Evolutionary conservation across 2,329 filamentous ascomycete species (phyloP).

Genomic region (Torrubiellomyces zombiae): DNA sequence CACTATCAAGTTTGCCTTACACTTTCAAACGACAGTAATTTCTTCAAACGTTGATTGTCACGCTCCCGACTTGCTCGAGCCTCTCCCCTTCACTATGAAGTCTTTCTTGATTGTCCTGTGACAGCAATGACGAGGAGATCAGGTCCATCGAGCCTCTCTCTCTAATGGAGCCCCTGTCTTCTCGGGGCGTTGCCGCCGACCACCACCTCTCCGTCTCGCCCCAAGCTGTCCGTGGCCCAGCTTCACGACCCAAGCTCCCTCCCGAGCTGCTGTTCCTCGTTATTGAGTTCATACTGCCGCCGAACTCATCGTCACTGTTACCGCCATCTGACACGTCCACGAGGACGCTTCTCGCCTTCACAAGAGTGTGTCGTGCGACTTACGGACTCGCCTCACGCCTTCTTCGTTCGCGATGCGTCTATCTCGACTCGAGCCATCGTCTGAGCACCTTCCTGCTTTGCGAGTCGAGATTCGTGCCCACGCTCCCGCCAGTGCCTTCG

Average conservation of each 20-base stretch:
- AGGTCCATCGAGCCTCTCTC: too few species aligned
- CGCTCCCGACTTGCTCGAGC: too few species aligned
- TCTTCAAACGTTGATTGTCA: too few species aligned
- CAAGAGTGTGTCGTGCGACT: conserved; percentile 24
- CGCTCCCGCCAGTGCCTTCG: conserved; percentile 11
- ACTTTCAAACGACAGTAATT: too few species aligned
- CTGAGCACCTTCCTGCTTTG: conserved; percentile 17
- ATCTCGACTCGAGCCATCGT: conserved; percentile 21
- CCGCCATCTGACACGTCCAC: conserved; percentile 21
- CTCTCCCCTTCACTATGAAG: too few species aligned
- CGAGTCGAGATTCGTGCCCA: conserved; percentile 15
- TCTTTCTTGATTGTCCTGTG: too few species aligned
- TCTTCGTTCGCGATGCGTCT: conserved; percentile 27
- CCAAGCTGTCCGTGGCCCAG: too few species aligned
- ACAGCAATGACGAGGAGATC: too few species aligned
- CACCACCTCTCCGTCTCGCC: too few species aligned
- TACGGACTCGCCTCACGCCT: conserved; percentile 22
- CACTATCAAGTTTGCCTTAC: too few species aligned
- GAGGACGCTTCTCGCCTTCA: conserved; percentile 26
- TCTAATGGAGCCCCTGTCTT: too few species aligned
- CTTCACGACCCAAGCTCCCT: conserved; percentile 15
- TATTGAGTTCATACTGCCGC: conserved; percentile 18
- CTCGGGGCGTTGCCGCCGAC: too few species aligned
- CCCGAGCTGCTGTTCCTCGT: conserved; percentile 18
- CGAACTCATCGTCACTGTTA: conserved; percentile 14